phyloP scores from a whole-genome alignment of 306 rosid genomes.

The Phaseolus lunatus region DNA sequence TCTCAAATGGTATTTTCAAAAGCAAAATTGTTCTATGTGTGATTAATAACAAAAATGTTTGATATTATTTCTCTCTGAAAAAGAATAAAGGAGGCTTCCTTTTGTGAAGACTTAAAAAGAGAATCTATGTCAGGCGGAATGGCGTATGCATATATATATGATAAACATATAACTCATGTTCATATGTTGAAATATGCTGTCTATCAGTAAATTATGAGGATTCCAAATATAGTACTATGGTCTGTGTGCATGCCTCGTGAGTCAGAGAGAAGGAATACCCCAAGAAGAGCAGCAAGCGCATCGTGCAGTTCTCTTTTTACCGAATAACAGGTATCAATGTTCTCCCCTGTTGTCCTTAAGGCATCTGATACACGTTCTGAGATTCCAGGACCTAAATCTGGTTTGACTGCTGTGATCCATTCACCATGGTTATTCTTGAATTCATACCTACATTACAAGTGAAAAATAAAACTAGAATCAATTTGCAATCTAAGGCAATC shows the following conservation, averaged over 20 bases:
- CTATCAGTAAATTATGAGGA: neutral
- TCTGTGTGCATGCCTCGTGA: neutral
- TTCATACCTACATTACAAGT: conserved; percentile 63
- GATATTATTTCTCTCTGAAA: neutral
- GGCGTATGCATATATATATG: neutral
- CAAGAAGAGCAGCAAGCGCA: conserved; percentile 81
- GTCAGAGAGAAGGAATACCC: conserved; percentile 62
- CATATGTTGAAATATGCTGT: conserved; percentile 1
- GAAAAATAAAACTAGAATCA: neutral
- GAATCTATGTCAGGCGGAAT: neutral
- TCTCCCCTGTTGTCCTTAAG: conserved; percentile 61
- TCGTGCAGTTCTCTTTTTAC: conserved; percentile 64
- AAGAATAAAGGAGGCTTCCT: neutral
- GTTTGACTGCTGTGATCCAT: conserved; percentile 74
- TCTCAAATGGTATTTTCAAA: conserved; percentile 13
- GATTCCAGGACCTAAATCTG: conserved; percentile 83
- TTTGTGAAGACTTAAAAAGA: neutral
- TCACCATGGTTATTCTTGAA: conserved; percentile 84
- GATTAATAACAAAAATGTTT: neutral
- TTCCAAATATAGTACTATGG: neutral
- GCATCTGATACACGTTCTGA: conserved; percentile 75
- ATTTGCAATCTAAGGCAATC: conserved; percentile 26
- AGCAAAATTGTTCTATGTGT: neutral
- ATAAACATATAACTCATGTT: neutral
- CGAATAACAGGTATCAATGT: conserved; percentile 52